Evolutionary conservation across 441 rosid species (phyloP), one percentile per base, ranked within the genome.

Genomic region (Arabidopsis hybrid): DNA sequence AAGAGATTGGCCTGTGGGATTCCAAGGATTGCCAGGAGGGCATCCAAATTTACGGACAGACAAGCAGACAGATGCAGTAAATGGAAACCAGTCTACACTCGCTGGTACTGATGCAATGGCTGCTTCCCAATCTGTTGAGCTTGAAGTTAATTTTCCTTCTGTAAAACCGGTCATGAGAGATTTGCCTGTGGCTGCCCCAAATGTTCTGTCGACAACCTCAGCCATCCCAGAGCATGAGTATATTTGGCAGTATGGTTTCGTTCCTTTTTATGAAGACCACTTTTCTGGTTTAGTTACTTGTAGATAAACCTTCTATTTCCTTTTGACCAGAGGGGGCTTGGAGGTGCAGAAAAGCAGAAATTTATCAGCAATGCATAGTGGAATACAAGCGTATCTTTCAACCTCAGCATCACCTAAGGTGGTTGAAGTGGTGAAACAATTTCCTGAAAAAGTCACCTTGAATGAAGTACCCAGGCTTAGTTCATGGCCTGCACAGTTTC

Each of bases 311-410:
- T 49, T 82, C 77, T 71, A 45, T 78, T 43, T 82, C 74, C 49
- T n/a, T 45, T 77, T 77, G 58, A 55, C 76, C 86, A 96, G 98
- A 79, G 99, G 98, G 29, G 79, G 74, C 71, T 85, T 96, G 79
- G 95, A 89, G 82, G 87, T 93, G 71, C 75, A 70, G 69, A 83
- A 86, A 75, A 81, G 85, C 66, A 88, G 85, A 69, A 86, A 82
- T 75, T 42, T 63, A 69, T 77, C 81, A 6, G 84, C 76, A 45
- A 36, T 86, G 34, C 85, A 78, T 67, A 75, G 85, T 66, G 98
- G 98, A 80, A 79, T 96, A 60, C 99, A 96, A 87, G 99, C 95
- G 6, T 90, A 96, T 85, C 74, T 87, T 52, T 89, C 99, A 60
- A 79, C 87, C 35, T 86, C 80, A 81, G 96, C 90, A 16, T 92